phyloP scores from a whole-genome alignment of 108 stramenopile species.

The Nannochloropsis gaditana region DNA sequence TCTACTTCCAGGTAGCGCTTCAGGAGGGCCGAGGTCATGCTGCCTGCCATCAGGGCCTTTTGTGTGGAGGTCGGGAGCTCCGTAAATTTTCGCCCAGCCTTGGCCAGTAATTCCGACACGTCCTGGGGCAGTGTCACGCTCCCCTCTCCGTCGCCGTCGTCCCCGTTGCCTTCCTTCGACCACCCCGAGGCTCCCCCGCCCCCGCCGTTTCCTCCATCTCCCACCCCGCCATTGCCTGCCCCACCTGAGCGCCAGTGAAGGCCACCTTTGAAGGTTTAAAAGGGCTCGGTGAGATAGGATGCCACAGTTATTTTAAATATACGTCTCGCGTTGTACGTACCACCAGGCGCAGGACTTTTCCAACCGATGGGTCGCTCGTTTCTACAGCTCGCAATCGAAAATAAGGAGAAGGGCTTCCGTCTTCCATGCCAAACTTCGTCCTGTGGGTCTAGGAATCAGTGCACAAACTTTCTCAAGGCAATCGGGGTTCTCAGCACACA shows the following conservation, averaged over 20 bases:
- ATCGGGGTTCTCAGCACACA: not conserved
- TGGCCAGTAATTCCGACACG: constrained; percentile 16
- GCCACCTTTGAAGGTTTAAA: too few relatives aligned
- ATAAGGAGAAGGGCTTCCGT: constrained; percentile 8
- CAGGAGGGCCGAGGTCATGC: not conserved
- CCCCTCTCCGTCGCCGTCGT: not conserved
- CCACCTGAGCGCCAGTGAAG: not conserved
- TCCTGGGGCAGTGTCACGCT: not conserved
- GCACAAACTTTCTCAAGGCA: not conserved
- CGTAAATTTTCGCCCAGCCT: not conserved
- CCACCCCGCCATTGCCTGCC: not conserved
- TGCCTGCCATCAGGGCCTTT: not conserved
- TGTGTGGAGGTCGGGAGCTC: not conserved
- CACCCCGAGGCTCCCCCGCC: not conserved
- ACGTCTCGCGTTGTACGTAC: not conserved
- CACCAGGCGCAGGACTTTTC: not conserved
- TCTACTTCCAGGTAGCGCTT: not conserved
- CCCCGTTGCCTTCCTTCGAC: constrained; percentile 15
- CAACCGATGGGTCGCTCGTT: not conserved
- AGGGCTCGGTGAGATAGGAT: not conserved
- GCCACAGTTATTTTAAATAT: not conserved
- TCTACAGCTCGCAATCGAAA: not conserved
- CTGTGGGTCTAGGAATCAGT: not conserved
- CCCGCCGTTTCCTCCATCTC: not conserved
- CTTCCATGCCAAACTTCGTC: not conserved